Evolutionary conservation across 139 green algal species (phyloP), one percentile per base, ranked within the genome.

Genomic region (Micractinium sp.): DNA sequence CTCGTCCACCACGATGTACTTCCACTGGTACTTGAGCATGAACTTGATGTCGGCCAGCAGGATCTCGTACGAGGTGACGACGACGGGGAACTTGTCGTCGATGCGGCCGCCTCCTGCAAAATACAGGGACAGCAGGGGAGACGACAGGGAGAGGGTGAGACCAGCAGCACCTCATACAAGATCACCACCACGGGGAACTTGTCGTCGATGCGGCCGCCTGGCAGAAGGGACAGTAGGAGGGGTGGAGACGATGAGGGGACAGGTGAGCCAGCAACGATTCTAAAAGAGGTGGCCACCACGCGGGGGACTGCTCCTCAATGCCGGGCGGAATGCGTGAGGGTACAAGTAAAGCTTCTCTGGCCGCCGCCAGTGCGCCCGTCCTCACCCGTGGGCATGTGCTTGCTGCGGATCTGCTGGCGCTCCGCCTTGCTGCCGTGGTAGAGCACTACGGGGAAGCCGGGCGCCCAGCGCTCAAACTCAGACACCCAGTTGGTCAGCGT

Each of bases 31-130:
- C 86, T 85, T 79, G 56, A 67, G 66, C 83, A 99, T 93, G 87
- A 94, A 93, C 90, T 96, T 97, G 74, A 92, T 86, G 90, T 99
- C 98, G 15, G 93, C 90, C 67, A 99, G 97, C 15, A 97, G 90
- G 36, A 99, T 98, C 95, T 99, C 98, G 89, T 97, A 99, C 0
- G 93, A 97, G 9, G 98, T 99, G 18, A 99, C 88, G 31, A 99
- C 93, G 35, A 99, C 94, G 0, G 98, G 98, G 91, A 99, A 99
- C 13, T 63, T 87, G 14, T 87, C 77, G 71, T 92, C 90, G 29
- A 89, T 38, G 66, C 38, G 81, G 27, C 56, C 60, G 79, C 79
- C 77, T 83, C 36, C 5, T 5, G 35, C 18, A 38, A 41, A 61
- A 86, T 79, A 47, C 56, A 81, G 86, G 81, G 63, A 85, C 15